Base-by-base conservation (phyloP, 306 rosid genomes). In the Vachellia pachyceras region DNA sequence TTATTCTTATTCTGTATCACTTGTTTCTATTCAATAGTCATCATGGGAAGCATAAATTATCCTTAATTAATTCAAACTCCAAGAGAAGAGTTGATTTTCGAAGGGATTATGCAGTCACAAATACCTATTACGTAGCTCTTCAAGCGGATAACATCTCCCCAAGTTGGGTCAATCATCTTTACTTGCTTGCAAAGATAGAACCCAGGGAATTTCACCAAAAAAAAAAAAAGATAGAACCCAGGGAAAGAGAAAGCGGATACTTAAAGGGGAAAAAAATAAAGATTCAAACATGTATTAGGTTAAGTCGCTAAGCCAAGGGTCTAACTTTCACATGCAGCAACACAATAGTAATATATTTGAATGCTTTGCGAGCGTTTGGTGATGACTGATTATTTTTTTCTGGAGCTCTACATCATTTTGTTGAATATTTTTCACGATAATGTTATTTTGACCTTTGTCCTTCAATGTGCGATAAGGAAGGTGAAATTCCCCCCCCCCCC, bases 151-250 rank as follows among this genome's bases (percentile, higher is more conserved):
- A 82, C 85, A 80, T 80, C 77, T 58, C 55, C 83, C 83, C 83
- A 73, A 37, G 87, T 58, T 76, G 58, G 80, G 33, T 78, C 89
- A 81, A 88, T 88, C 85, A 85, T 80, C 84, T 76, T 84, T 81
- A 64, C 89, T 88, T 88, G 79, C 84, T 73, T 40, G 72, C 88
- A 76, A 88, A 86, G 86, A 76, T 68, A 71, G 69, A 54, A 33
- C n/a, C n/a, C n/a, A n/a, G n/a, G n/a, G n/a, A n/a, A n/a, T n/a
- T n/a, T n/a, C n/a, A n/a, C n/a, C n/a, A n/a, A n/a, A n/a, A n/a
- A n/a, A n/a, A n/a, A n/a, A n/a, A n/a, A n/a, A n/a, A n/a, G n/a
- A n/a, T n/a, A n/a, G n/a, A n/a, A n/a, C 42, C 44, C 35, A 55
- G 50, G 0, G 10, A 44, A 52, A 69, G 69, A 49, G 25, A 33